A percentile compares a stretch with the other conserved stretches of the same genome.
Conservation (phyloP, 305 asterid genomes). For the Andrographis paniculata region DNA sequence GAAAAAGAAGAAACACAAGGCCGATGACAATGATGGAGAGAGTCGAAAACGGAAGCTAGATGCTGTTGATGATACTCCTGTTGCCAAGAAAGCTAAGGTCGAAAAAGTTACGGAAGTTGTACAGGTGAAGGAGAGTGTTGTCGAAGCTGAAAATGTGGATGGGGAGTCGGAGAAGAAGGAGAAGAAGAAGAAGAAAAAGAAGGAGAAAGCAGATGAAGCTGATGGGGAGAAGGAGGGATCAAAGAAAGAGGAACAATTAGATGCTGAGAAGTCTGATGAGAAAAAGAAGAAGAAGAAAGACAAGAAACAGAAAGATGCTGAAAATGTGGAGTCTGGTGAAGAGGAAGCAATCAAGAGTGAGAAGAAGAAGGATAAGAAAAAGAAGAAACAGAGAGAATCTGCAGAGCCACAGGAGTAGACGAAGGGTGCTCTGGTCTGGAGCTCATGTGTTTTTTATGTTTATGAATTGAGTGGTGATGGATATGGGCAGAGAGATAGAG, state of each 20-base stretch:
- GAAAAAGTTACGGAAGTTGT: slow-evolving; percentile 27
- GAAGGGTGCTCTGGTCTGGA: too few species aligned
- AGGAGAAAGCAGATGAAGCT: slow-evolving; percentile 30
- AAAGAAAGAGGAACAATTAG: slow-evolving; percentile 23
- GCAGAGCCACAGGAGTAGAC: slow-evolving; percentile 25
- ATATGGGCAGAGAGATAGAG: too few species aligned
- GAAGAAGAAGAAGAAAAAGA: slow-evolving; percentile 68
- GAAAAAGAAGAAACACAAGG: slow-evolving; percentile 46
- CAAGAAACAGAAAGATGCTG: slow-evolving; percentile 41
- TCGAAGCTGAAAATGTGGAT: slow-evolving; percentile 19
- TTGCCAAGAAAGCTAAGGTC: slow-evolving; percentile 53
- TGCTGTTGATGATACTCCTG: slow-evolving; percentile 41
- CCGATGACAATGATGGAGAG: slow-evolving; percentile 37
- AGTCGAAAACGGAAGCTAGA: slow-evolving; percentile 60
- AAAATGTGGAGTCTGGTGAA: slow-evolving; percentile 38
- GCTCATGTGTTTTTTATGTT: too few species aligned
- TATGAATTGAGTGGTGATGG: too few species aligned
- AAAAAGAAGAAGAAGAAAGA: slow-evolving; percentile 41
- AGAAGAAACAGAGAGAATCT: slow-evolving; percentile 47
- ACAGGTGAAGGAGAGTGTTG: neutral
- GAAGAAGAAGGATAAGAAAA: slow-evolving; percentile 47
- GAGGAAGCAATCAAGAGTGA: slow-evolving; percentile 29
- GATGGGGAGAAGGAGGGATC: slow-evolving; percentile 28
- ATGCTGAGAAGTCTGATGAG: slow-evolving; percentile 53
- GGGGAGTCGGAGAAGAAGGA: slow-evolving; percentile 34